These are phyloP conservation scores for Ophiocordyceps camponoti-floridani DNA, from an alignment of 2,329 filamentous ascomycete species.

Conservation along the genomic window DNA sequence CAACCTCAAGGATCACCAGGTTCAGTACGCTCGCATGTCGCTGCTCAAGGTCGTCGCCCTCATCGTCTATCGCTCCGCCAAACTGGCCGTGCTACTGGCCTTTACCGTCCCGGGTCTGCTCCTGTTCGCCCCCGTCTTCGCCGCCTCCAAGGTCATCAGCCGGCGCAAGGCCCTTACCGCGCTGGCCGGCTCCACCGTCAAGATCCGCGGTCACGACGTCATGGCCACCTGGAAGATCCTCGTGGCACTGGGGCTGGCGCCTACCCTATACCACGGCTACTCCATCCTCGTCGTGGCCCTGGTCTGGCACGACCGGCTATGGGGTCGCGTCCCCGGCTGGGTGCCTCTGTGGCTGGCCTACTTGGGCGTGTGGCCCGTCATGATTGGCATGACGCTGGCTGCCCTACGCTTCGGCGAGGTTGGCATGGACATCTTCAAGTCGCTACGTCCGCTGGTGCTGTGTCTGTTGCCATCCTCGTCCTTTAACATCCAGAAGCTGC, in stretches of 20 bases:
- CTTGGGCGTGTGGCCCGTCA: slow-evolving; percentile 57
- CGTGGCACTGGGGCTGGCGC: slow-evolving; percentile 70
- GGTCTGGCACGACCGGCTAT: slow-evolving; percentile 65
- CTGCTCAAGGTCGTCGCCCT: slow-evolving; percentile 57
- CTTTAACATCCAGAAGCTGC: slow-evolving; percentile 67
- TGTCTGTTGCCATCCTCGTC: slow-evolving; percentile 71
- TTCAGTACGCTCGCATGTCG: slow-evolving; percentile 77
- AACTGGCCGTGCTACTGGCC: slow-evolving; percentile 58
- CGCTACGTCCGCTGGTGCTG: slow-evolving; percentile 68
- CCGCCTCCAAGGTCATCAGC: slow-evolving; percentile 68
- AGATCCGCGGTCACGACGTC: slow-evolving; percentile 74
- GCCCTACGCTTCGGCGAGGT: slow-evolving; percentile 89
- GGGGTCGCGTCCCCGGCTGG: slow-evolving; percentile 64
- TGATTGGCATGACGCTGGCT: slow-evolving; percentile 79
- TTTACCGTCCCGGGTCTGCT: slow-evolving; percentile 74
- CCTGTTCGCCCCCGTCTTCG: slow-evolving; percentile 78
- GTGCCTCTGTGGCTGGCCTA: slow-evolving; percentile 67
- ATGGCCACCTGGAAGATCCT: slow-evolving; percentile 91
- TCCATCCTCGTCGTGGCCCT: slow-evolving; percentile 56
- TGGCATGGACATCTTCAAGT: slow-evolving; percentile 98
- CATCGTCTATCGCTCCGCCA: slow-evolving; percentile 62
- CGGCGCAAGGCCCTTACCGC: slow-evolving; percentile 68
- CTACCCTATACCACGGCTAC: slow-evolving; percentile 68
- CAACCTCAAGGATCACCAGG: slow-evolving; percentile 82
- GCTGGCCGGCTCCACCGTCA: slow-evolving; percentile 70